These are phyloP conservation scores for Boletus subparvulus DNA, from an alignment of 768 basidiomycete genomes.

Conservation along the genomic window DNA sequence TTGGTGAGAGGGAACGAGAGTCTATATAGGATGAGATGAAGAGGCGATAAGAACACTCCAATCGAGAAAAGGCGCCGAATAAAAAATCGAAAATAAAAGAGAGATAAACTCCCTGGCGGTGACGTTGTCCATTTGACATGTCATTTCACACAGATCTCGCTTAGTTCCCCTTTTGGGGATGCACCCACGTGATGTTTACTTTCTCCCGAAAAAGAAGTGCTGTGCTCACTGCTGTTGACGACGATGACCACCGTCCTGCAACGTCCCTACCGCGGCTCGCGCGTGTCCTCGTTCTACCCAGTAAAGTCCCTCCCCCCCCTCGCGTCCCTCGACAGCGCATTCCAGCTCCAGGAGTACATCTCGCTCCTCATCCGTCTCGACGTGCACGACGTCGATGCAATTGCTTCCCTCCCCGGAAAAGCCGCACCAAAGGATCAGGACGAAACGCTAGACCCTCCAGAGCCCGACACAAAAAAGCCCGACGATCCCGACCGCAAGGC, in stretches of 20 bases:
- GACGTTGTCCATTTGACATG: constrained; percentile 7
- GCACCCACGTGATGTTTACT: constrained; percentile 14
- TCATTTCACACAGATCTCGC: background rate
- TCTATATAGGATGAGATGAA: constrained; percentile 10
- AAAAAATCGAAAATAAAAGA: background rate
- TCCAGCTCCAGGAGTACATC: constrained; percentile 94
- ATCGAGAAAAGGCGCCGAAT: background rate
- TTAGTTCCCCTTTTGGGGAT: constrained; percentile 1
- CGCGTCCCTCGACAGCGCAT: constrained; percentile 82
- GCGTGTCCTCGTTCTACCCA: constrained; percentile 79
- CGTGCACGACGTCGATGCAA: constrained; percentile 83
- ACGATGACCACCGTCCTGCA: constrained; percentile 40
- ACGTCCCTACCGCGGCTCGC: constrained; percentile 72
- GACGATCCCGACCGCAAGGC: constrained; percentile 34
- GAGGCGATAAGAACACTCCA: constrained; percentile 2
- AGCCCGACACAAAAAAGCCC: constrained; percentile 31
- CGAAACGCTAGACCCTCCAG: constrained; percentile 25
- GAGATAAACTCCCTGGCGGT: background rate
- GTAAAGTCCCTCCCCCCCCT: constrained; percentile 69
- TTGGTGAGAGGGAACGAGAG: background rate
- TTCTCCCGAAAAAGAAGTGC: too few species aligned
- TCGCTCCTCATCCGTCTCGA: constrained; percentile 81
- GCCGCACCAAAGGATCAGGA: constrained; percentile 25
- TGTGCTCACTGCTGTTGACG: background rate
- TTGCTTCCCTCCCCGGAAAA: constrained; percentile 73